Conservation (phyloP, 257 asterid genomes). For the Solanum rostratum region DNA sequence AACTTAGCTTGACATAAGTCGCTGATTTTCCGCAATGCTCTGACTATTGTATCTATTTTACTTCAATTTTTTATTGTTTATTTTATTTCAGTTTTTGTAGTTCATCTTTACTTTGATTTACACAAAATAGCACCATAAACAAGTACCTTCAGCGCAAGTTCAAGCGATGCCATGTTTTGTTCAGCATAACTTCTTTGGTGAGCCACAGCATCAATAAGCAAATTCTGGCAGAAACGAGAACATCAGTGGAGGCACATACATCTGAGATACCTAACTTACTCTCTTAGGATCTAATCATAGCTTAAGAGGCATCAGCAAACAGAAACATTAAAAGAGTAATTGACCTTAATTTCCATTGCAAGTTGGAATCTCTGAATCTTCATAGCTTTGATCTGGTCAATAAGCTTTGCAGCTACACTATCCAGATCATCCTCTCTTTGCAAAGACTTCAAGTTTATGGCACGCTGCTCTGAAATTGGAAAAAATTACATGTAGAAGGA, state of each 20-base stretch:
- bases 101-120: not conserved
- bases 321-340: constrained; percentile 10
- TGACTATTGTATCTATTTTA: not conserved
- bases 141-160: constrained; percentile 64
- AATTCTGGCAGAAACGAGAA: constrained; percentile 33
- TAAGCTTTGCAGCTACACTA: constrained; percentile 33
- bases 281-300: not conserved
- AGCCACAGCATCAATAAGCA: constrained; percentile 66
- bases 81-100: not conserved
- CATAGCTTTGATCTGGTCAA: constrained; percentile 40
- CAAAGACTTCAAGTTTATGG: constrained; percentile 38
- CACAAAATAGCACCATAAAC: not conserved
- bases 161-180: constrained; percentile 44
- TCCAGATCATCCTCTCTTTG: constrained; percentile 56
- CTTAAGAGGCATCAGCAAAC: constrained; percentile 1
- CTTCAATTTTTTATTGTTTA: not conserved
- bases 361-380: constrained; percentile 46
- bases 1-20: not conserved
- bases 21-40: not conserved
- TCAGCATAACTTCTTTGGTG: constrained; percentile 59
- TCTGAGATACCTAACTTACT: not conserved
- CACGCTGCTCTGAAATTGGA: constrained; percentile 39
- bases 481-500: not conserved
- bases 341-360: constrained; percentile 58
- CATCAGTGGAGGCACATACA: constrained; percentile 5